Base-by-base conservation (phyloP, 768 basidiomycete genomes). In the Lepiota brunneoincarnata region DNA sequence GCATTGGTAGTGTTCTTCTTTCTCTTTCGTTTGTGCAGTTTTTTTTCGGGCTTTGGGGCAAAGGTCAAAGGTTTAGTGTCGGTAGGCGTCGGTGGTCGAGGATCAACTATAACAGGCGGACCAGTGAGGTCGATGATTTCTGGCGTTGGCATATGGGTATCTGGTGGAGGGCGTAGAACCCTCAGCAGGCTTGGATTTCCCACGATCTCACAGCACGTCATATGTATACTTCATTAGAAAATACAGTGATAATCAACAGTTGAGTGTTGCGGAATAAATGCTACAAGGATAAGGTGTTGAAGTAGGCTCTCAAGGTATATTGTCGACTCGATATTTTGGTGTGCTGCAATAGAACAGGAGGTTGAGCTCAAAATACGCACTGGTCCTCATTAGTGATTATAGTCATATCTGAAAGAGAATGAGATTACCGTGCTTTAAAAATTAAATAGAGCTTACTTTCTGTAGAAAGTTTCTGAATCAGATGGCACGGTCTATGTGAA, bases 391-490 rank as follows among this genome's bases (percentile, higher is more conserved):
- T 66, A 76, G 59, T 76, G 76, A 39, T 65, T 68, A 48, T 78
- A 78, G 51, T 77, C 75, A 57, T 77, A 77, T 58, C 75, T 77
- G 45, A 24, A 23, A 10, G 17, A 44, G 18, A 21, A 37, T 28
- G 18, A 28, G 35, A 14, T 18, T 15, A 21, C 14, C 11, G 14
- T 12, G 20, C 11, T 38, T 10, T 21, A n/a, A 40, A 11, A 42
- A 18, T 2, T 38, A 38, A 45, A 49, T 17, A 59, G 58, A 68
- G 67, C 85, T 49, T 59, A 91, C 92, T 91, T 92, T 62, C 73
- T 82, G 67, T 93, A 96, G 64, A 96, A 96, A 1, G 77, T 80
- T 67, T 94, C 93, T 6, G 88, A 89, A 62, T 93, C 87, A 6
- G 82, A 78, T 15, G 90, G 85, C 23, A 83, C 74, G 5, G 66